Conservation (phyloP, 2,329 filamentous ascomycete species). For the Arthroderma uncinatum region DNA sequence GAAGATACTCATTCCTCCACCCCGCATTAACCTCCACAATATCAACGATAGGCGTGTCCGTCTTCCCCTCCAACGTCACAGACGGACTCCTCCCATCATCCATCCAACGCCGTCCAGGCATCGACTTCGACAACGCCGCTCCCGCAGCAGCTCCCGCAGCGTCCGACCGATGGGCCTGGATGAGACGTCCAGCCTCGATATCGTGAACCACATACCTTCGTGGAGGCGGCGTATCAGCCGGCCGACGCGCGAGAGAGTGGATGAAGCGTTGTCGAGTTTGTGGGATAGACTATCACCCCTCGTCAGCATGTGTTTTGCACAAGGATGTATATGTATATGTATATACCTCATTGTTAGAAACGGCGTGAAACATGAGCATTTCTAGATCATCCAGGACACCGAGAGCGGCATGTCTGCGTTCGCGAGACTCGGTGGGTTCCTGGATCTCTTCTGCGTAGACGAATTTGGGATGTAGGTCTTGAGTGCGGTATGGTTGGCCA, state of each 20-base stretch:
- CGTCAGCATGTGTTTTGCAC: background rate
- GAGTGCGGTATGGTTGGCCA: background rate
- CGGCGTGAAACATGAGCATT: constrained; percentile 31
- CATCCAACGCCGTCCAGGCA: background rate
- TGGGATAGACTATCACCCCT: constrained; percentile 28
- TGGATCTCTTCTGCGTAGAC: constrained; percentile 8
- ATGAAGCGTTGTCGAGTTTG: constrained; percentile 30
- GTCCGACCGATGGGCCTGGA: background rate
- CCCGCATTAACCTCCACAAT: constrained; percentile 15
- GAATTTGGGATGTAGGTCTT: constrained; percentile 1
- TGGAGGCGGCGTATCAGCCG: background rate
- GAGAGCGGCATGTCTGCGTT: constrained; percentile 29
- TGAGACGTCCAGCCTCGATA: background rate
- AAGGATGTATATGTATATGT: background rate
- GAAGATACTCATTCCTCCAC: constrained; percentile 7
- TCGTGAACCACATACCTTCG: background rate
- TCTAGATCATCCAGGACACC: constrained; percentile 31
- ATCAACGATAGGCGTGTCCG: constrained; percentile 11
- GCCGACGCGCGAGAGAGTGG: constrained; percentile 23
- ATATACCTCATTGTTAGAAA: constrained; percentile 29
- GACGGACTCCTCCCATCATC: background rate
- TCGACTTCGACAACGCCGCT: background rate
- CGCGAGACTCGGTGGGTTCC: constrained; percentile 21
- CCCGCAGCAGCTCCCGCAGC: background rate
- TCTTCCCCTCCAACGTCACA: background rate